A percentile compares a stretch with the other conserved stretches of the same genome.
Evolutionary conservation across 345 rosid species (phyloP).

Genomic region (Heritiera littoralis): DNA sequence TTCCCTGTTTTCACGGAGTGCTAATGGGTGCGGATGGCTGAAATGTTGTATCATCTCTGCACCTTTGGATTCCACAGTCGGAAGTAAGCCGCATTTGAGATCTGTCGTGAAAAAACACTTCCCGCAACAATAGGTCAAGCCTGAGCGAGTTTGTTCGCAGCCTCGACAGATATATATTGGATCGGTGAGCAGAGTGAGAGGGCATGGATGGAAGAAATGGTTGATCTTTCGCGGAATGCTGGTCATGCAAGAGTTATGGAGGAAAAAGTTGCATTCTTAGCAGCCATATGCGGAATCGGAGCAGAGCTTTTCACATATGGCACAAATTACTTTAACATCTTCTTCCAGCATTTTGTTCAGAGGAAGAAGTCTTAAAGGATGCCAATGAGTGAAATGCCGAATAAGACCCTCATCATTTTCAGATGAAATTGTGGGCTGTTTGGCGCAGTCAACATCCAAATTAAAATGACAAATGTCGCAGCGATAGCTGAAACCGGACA

Average conservation of each 20-base stretch:
- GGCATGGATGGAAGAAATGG: slow-evolving; percentile 5
- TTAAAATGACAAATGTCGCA: neutral
- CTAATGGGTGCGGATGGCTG: slow-evolving; percentile 13
- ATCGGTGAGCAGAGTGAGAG: neutral
- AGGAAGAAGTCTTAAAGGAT: slow-evolving; percentile 10
- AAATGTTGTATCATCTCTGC: neutral
- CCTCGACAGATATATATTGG: neutral
- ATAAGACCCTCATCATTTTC: slow-evolving; percentile 2
- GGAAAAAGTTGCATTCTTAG: neutral
- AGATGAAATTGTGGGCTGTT: neutral
- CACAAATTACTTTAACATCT: neutral
- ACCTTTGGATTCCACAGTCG: slow-evolving; percentile 9
- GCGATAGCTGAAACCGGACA: neutral
- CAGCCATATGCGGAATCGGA: neutral
- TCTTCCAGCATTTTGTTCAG: neutral
- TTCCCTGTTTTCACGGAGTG: neutral
- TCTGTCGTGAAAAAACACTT: neutral
- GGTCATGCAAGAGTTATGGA: slow-evolving; percentile 12
- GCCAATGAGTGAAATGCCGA: slow-evolving; percentile 18
- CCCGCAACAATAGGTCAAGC: slow-evolving; percentile 9
- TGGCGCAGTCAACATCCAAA: slow-evolving; percentile 1
- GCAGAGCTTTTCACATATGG: slow-evolving; percentile 10
- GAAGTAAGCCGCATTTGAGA: slow-evolving; percentile 19
- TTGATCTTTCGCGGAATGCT: neutral
- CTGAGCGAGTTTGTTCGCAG: neutral